phyloP scores from a whole-genome alignment of 805 yeast species.

The Yarrowia sp. region DNA sequence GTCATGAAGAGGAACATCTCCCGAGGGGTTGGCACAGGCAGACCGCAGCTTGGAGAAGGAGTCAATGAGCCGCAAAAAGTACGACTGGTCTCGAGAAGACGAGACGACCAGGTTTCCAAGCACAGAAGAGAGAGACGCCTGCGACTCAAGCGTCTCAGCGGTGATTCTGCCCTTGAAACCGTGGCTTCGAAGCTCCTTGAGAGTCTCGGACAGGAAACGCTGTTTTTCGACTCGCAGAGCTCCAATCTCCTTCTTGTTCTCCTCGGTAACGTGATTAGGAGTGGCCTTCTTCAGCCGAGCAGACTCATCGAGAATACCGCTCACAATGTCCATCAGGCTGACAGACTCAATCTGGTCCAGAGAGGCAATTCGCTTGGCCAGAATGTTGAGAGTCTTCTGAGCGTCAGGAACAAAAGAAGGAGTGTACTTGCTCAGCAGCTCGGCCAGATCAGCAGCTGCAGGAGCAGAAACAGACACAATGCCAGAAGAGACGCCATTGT shows the following conservation, averaged over 20 bases:
- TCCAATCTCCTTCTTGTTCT: slow-evolving; percentile 72
- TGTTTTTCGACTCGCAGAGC: slow-evolving; percentile 82
- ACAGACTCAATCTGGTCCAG: slow-evolving; percentile 55
- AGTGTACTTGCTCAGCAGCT: slow-evolving; percentile 56
- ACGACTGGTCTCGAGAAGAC: slow-evolving; percentile 52
- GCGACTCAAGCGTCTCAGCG: slow-evolving; percentile 67
- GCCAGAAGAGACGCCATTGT: not conserved
- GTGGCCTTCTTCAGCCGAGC: slow-evolving; percentile 75
- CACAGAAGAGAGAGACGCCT: slow-evolving; percentile 67
- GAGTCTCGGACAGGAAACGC: slow-evolving; percentile 74
- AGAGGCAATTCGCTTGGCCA: slow-evolving; percentile 57
- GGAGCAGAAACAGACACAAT: slow-evolving; percentile 2
- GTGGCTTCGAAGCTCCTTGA: slow-evolving; percentile 74
- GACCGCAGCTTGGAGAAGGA: slow-evolving; percentile 79
- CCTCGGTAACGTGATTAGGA: slow-evolving; percentile 73
- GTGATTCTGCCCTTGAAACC: slow-evolving; percentile 76
- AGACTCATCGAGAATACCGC: slow-evolving; percentile 62
- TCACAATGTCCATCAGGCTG: slow-evolving; percentile 61
- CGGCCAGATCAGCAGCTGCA: not conserved
- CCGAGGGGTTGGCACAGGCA: slow-evolving; percentile 64
- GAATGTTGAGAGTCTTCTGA: slow-evolving; percentile 59
- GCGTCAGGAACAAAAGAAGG: slow-evolving; percentile 63
- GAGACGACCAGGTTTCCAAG: slow-evolving; percentile 61
- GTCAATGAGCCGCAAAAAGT: slow-evolving; percentile 76
- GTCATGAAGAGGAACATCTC: slow-evolving; percentile 67